Evolutionary conservation across 345 rosid genomes (phyloP).

Genomic region (Reutealis trisperma): DNA sequence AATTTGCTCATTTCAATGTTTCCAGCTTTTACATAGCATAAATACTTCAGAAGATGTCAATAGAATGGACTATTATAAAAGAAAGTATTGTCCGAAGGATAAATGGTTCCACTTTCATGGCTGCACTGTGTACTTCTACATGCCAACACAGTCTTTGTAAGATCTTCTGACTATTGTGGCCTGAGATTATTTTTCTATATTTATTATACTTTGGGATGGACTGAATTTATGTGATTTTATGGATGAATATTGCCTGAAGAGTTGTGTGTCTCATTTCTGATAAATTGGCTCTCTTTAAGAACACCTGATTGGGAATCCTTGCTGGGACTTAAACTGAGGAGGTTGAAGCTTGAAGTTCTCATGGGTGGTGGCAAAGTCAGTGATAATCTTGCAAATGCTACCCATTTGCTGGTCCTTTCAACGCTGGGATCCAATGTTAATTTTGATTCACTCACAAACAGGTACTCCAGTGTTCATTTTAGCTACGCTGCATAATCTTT

Average conservation of each 20-base stretch:
- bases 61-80: slow-evolving; percentile 52
- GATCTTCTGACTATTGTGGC: slow-evolving; percentile 15
- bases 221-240: not conserved
- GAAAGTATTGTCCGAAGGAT: slow-evolving; percentile 69
- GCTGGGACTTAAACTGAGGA: slow-evolving; percentile 55
- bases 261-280: slow-evolving; percentile 12
- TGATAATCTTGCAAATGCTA: slow-evolving; percentile 54
- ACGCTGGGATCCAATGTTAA: slow-evolving; percentile 46
- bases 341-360: slow-evolving; percentile 67
- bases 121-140: slow-evolving; percentile 64
- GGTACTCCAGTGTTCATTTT: slow-evolving; percentile 37
- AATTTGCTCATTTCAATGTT: slow-evolving; percentile 1
- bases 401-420: slow-evolving; percentile 69
- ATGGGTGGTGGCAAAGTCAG: slow-evolving; percentile 83
- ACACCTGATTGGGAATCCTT: slow-evolving; percentile 55
- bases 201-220: not conserved
- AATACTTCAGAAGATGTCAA: slow-evolving; percentile 48
- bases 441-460: slow-evolving; percentile 40
- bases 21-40: slow-evolving; percentile 76
- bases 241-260: not conserved
- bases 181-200: not conserved
- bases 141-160: slow-evolving; percentile 49
- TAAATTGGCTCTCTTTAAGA: slow-evolving; percentile 37
- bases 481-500: not conserved
- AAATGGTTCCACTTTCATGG: slow-evolving; percentile 69